Evolutionary conservation across 176 grass and related monocot species (phyloP).

Genomic region (Musa beccarii): DNA sequence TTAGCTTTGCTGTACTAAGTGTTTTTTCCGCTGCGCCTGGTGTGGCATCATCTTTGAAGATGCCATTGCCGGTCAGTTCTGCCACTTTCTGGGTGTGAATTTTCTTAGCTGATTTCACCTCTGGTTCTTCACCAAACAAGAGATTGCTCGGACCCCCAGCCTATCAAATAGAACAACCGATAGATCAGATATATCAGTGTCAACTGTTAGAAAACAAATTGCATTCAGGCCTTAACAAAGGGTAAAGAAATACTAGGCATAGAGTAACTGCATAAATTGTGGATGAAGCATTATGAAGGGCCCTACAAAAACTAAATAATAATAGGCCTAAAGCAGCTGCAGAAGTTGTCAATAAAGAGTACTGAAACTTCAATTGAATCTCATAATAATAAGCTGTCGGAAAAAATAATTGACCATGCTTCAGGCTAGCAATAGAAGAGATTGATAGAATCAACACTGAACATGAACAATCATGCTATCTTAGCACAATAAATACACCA

Average conservation of each 20-base stretch:
- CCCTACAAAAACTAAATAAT: too few relatives aligned
- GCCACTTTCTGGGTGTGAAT: constrained; percentile 12
- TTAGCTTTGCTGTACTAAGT: neutral
- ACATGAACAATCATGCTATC: too few relatives aligned
- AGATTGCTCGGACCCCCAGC: constrained; percentile 38
- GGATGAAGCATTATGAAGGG: too few relatives aligned
- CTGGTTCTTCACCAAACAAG: constrained; percentile 59
- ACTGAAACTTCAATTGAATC: too few relatives aligned
- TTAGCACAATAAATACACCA: too few relatives aligned
- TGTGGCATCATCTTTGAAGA: neutral
- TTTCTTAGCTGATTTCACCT: constrained; percentile 78
- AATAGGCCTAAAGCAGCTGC: too few relatives aligned
- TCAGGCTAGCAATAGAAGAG: too few relatives aligned
- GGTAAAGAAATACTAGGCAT: neutral
- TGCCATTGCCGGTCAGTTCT: neutral
- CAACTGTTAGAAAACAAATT: neutral
- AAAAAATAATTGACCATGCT: too few relatives aligned
- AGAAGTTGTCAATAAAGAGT: too few relatives aligned
- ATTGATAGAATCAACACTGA: too few relatives aligned
- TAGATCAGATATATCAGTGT: neutral
- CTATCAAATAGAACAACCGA: constrained; percentile 4
- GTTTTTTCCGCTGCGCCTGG: neutral
- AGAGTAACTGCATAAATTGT: too few relatives aligned
- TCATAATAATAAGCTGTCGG: too few relatives aligned
- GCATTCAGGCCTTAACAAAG: neutral